Conservation (phyloP, 1,284 basidiomycete genomes). For the Agroathelia rolfsii region DNA sequence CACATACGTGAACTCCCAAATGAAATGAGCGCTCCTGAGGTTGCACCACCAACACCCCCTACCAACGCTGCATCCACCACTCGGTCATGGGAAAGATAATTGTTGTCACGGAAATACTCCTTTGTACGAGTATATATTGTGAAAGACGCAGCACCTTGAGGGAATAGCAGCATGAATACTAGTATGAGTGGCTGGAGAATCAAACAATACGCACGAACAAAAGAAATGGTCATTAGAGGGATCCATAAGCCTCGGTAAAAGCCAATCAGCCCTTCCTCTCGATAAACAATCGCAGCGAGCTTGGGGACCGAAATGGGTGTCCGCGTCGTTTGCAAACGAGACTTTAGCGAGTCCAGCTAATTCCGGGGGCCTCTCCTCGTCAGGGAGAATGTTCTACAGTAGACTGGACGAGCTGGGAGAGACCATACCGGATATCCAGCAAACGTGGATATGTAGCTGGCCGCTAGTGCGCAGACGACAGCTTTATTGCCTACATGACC, state of each 20-base stretch:
- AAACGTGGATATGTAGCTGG: conserved; percentile 75
- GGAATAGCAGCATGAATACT: conserved; percentile 10
- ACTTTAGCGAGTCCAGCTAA: conserved; percentile 84
- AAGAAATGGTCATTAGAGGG: conserved; percentile 92
- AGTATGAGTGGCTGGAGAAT: conserved; percentile 4
- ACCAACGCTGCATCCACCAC: conserved; percentile 64
- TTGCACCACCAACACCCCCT: conserved; percentile 71
- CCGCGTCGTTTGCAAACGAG: conserved; percentile 80
- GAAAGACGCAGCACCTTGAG: conserved; percentile 75
- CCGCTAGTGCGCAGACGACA: conserved; percentile 71
- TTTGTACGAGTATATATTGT: conserved; percentile 91
- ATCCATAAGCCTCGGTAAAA: conserved; percentile 90
- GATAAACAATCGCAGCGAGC: conserved; percentile 67
- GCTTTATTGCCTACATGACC: conserved; percentile 58
- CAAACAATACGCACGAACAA: conserved; percentile 65
- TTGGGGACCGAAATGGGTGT: conserved; percentile 64
- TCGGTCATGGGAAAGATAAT: conserved; percentile 46
- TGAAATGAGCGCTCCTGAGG: conserved; percentile 77
- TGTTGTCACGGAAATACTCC: conserved; percentile 59
- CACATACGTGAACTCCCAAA: conserved; percentile 76
- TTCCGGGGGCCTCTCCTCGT: conserved; percentile 6
- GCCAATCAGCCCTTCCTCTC: conserved; percentile 85
- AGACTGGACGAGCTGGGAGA: conserved; percentile 11
- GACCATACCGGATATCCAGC: conserved; percentile 73
- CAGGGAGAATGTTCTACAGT: neutral